These are phyloP conservation scores for Monosporozyma siamensis DNA, from an alignment of 805 yeast genomes.

Conservation along the genomic window DNA sequence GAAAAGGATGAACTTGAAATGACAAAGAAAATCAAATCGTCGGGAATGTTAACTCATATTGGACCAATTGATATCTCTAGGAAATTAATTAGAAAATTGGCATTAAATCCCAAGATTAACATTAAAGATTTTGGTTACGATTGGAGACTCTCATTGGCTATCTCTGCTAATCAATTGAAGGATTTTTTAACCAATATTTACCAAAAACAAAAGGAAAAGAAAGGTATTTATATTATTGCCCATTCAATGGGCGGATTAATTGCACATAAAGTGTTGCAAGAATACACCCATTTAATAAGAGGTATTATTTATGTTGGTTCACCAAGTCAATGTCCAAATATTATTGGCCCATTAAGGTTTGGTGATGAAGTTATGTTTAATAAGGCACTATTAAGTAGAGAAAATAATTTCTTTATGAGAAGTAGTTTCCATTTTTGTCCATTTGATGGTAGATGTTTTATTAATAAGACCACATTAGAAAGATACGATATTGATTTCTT, in stretches of 20 bases:
- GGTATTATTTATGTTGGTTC: conserved; percentile 76
- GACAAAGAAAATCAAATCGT: conserved; percentile 48
- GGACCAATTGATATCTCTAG: conserved; percentile 81
- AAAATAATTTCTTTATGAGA: conserved; percentile 82
- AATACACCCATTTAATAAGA: conserved; percentile 56
- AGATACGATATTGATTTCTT: conserved; percentile 63
- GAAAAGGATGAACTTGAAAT: conserved; percentile 60
- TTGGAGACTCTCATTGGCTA: conserved; percentile 72
- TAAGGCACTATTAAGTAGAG: conserved; percentile 65
- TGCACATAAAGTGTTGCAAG: conserved; percentile 69
- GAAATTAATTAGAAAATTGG: conserved; percentile 46
- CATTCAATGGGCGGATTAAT: conserved; percentile 94
- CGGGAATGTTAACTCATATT: conserved; percentile 67
- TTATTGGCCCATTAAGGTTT: conserved; percentile 73
- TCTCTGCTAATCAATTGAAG: conserved; percentile 43
- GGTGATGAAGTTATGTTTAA: conserved; percentile 75
- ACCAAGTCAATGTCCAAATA: conserved; percentile 77
- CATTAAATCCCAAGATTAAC: conserved; percentile 45
- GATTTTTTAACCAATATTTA: conserved; percentile 37
- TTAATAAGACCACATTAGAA: conserved; percentile 49
- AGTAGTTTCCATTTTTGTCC: conserved; percentile 76
- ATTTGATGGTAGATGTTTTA: conserved; percentile 61
- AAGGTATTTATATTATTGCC: conserved; percentile 63
- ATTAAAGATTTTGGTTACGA: conserved; percentile 83
- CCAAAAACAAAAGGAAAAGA: conserved; percentile 28